Percentiles rank a stretch among this genome's conserved stretches.
phyloP scores from a whole-genome alignment of 139 green algal genomes.

The Picochlorum sp. region DNA sequence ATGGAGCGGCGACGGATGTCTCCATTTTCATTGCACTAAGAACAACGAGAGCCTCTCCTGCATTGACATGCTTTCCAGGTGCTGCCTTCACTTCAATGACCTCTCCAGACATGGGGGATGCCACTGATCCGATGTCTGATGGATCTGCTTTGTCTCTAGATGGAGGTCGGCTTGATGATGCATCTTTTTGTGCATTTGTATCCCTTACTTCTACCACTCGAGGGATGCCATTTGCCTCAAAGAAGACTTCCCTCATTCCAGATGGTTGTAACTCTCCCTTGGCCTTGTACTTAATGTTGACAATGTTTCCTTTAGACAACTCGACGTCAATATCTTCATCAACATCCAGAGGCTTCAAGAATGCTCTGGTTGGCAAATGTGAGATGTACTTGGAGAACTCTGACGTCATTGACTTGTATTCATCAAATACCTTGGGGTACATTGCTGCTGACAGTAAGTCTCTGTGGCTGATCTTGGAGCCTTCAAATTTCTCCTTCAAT shows the following conservation, averaged over 20 bases:
- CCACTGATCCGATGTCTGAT: slow-evolving; percentile 45
- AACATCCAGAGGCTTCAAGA: slow-evolving; percentile 72
- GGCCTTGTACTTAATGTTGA: slow-evolving; percentile 65
- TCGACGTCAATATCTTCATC: slow-evolving; percentile 78
- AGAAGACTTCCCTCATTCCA: slow-evolving; percentile 55
- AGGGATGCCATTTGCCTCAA: slow-evolving; percentile 84
- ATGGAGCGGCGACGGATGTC: slow-evolving; percentile 70
- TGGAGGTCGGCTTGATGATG: background rate
- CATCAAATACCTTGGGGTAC: slow-evolving; percentile 83
- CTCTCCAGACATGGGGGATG: slow-evolving; percentile 82
- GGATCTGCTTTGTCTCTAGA: slow-evolving; percentile 41
- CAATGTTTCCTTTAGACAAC: slow-evolving; percentile 30
- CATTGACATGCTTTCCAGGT: slow-evolving; percentile 41
- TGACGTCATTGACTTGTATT: slow-evolving; percentile 46
- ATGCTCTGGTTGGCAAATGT: slow-evolving; percentile 75
- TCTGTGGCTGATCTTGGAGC: slow-evolving; percentile 32
- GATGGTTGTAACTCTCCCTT: slow-evolving; percentile 64
- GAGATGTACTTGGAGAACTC: slow-evolving; percentile 58
- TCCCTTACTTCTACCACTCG: slow-evolving; percentile 76
- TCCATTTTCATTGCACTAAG: slow-evolving; percentile 97
- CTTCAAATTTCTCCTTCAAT: slow-evolving; percentile 53
- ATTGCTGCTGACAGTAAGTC: slow-evolving; percentile 74
- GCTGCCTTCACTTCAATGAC: slow-evolving; percentile 65
- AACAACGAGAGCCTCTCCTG: slow-evolving; percentile 72
- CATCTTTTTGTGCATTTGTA: background rate